Base-by-base conservation (phyloP, 352 stramenopile genomes). In the Blastocystis sp. region DNA sequence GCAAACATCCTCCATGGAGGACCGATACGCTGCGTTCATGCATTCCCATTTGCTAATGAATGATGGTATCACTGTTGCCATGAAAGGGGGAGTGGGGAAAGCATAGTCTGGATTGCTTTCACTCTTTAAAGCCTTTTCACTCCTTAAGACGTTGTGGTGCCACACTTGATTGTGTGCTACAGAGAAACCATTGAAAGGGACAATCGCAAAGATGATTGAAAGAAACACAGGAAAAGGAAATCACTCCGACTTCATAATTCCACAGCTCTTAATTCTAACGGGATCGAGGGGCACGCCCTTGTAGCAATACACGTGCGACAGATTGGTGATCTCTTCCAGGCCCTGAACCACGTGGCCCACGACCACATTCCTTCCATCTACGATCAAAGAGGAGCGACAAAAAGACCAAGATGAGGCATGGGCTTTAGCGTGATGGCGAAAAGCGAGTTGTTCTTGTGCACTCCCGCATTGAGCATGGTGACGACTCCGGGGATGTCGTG, bases 341-440 rank as follows among this genome's bases (percentile, higher is more conserved):
- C 78, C 78, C 60, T 88, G 28, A 17, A 78, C 48, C n/a, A 88
- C 66, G 34, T 88, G 78, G 28, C 78, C 78, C 2, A 88, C 62
- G 28, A 78, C 78, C 38, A 88, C 78, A 61, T 88, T 76, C 70
- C 66, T 74, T 76, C 78, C 78, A 76, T 88, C 78, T 82, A 82
- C 7, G 11, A 67, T 65, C 14, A 82, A 11, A 48, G 28, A 74
- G 2, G 1, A 52, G 1, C 11, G 40, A n/a, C 4, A 34, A 52
- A 48, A 0, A 60, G 19, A 88, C 78, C 60, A 11, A 88, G 61
- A 61, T 88, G 78, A 19, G 78, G 78, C 7, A 88, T 45, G 1
- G 62, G 62, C 41, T 88, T 88, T 10, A 88, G 52, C 11, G 78
- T 67, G 43, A 88, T 88, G 17, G 78, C 78, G 48, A 88, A 88